Percentiles rank a stretch among this genome's conserved stretches.
These are phyloP conservation scores for Scenedesmus sp. DNA, from an alignment of 163 green algal species.

Conservation along the genomic window DNA sequence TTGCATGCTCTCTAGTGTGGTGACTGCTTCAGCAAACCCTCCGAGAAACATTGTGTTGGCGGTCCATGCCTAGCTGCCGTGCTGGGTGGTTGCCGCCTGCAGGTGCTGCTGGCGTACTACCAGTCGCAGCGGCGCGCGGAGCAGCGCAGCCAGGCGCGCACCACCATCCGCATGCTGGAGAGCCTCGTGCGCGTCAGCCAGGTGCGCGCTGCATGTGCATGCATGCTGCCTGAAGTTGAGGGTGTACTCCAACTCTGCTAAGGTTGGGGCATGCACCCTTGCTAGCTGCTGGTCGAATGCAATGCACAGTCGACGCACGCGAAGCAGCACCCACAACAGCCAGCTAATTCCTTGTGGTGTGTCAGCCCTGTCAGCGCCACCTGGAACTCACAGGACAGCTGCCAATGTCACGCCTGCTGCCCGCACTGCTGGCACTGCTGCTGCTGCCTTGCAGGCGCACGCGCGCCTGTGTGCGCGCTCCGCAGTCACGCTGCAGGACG, in stretches of 20 bases:
- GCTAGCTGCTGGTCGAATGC: no score
- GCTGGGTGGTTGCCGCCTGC: background rate
- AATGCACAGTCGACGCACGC: no score
- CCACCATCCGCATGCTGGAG: constrained; percentile 92
- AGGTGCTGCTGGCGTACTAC: constrained; percentile 77
- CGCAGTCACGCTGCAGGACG: constrained; percentile 70
- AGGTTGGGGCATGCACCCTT: no score
- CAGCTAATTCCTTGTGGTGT: no score
- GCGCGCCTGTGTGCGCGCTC: constrained; percentile 73
- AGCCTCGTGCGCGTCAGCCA: constrained; percentile 87
- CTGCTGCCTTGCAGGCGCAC: constrained; percentile 76
- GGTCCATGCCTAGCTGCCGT: background rate
- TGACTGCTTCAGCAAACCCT: no score
- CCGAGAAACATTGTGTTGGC: no score
- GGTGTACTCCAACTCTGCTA: no score
- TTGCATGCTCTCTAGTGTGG: background rate
- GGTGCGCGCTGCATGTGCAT: constrained; percentile 53
- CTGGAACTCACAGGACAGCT: background rate
- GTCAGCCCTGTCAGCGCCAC: background rate
- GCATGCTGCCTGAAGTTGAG: background rate
- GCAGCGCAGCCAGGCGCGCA: constrained; percentile 62
- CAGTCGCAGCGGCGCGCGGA: constrained; percentile 65
- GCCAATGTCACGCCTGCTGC: background rate
- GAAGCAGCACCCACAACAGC: no score
- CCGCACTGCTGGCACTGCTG: background rate